Evolutionary conservation across 108 stramenopile species (phyloP), one percentile per base, ranked within the genome.

Genomic region (Poteriospumella lacustris): DNA sequence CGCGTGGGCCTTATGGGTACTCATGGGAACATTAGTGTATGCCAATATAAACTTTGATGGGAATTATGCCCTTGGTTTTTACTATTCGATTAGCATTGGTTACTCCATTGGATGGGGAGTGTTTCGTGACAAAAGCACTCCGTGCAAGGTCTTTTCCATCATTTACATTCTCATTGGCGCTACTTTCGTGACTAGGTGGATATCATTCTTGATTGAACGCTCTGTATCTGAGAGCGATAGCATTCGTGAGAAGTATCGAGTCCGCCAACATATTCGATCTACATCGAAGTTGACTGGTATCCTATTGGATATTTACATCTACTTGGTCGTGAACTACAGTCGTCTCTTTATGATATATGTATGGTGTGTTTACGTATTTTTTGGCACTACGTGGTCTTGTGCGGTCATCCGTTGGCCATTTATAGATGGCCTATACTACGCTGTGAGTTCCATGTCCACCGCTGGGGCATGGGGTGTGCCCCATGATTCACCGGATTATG

Each of bases 21-120:
- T 33, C 19, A 33, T 67, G 40, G 64, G 64, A 12, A 67, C 64
- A 15, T 15, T 41, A 19, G 9, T 67, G 12, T 67, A 67, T 41
- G 36, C 19, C 19, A 12, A 15, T 9, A 19, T 40, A 19, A 19
- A 67, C 19, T 38, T 38, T 40, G 36, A 40, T 19, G 64, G 64
- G 15, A 52, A 19, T 19, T 67, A 15, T 15, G 12, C 19, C 39
- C 9, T 31, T 31, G 64, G 64, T 33, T 67, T 67, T 41, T 67
- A 67, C 40, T 41, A 31, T 15, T 40, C 39, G 15, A 41, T 67
- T 33, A 67, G 19, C 40, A 19, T 67, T 33, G 64, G 64, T 40
- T 67, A 41, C 39, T 67, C 64, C 12, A 67, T 67, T 15, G 64
- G 64, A 67, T 67, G 64, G 64, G 47, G 47, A 15, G 47, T 52